These are phyloP conservation scores for Calonectria crousiana DNA, from an alignment of 2,329 filamentous ascomycete species.

Conservation along the genomic window DNA sequence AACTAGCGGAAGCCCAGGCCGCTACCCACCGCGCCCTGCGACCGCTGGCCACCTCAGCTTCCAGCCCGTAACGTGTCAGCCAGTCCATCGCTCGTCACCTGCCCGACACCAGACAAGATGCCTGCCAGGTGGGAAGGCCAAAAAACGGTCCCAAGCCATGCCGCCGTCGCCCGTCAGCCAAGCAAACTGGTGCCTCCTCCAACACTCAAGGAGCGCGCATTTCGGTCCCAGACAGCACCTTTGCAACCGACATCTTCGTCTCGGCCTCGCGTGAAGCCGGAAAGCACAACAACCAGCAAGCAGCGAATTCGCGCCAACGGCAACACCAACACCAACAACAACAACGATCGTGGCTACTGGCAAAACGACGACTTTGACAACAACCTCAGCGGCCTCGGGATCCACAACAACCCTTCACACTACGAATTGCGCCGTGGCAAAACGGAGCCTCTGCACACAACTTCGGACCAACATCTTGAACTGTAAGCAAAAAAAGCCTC, in stretches of 20 bases:
- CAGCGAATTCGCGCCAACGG: slow-evolving; percentile 15
- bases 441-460: slow-evolving; percentile 44
- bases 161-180: slow-evolving; percentile 29
- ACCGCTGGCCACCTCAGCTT: slow-evolving; percentile 5
- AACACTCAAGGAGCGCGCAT: slow-evolving; percentile 44
- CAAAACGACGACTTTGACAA: slow-evolving; percentile 41
- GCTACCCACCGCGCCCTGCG: slow-evolving; percentile 14
- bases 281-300: slow-evolving; percentile 26
- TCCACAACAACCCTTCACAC: slow-evolving; percentile 43
- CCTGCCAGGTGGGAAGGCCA: slow-evolving; percentile 44
- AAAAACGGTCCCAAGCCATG: slow-evolving; percentile 30
- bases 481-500: slow-evolving; percentile 45
- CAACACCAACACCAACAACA: slow-evolving; percentile 18
- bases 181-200: slow-evolving; percentile 39
- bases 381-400: slow-evolving; percentile 46
- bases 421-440: slow-evolving; percentile 50
- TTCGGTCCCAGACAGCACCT: slow-evolving; percentile 36
- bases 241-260: slow-evolving; percentile 29
- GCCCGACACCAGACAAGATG: slow-evolving; percentile 35
- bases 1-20: slow-evolving; percentile 36
- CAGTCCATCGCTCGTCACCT: slow-evolving; percentile 11
- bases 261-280: slow-evolving; percentile 28
- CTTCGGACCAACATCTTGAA: slow-evolving; percentile 33
- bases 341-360: slow-evolving; percentile 32
- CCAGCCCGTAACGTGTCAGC: slow-evolving; percentile 4